phyloP scores from a whole-genome alignment of 345 rosid genomes.

The Acer yangbiense region DNA sequence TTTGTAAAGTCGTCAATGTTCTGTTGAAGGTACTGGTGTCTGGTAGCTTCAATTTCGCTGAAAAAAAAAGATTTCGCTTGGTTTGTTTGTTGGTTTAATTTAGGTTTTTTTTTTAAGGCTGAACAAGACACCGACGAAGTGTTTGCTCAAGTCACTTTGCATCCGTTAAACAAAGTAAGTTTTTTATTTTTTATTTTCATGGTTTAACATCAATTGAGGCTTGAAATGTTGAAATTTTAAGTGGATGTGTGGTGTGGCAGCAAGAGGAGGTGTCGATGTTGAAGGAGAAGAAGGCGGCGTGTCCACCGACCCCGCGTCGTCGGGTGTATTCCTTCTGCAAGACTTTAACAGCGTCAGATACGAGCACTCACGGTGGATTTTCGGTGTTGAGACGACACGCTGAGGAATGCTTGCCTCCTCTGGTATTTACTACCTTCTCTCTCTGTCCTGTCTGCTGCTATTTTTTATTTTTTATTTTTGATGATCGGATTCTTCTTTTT shows the following conservation, averaged over 20 bases:
- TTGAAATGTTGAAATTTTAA: not conserved
- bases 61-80: not conserved
- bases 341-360: conserved; percentile 65
- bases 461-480: not conserved
- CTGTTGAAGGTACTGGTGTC: conserved; percentile 34
- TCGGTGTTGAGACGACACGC: conserved; percentile 67
- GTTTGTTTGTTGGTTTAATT: not conserved
- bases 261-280: conserved; percentile 37
- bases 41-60: not conserved
- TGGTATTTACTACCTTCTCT: conserved; percentile 35
- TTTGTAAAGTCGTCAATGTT: conserved; percentile 52
- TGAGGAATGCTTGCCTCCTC: conserved; percentile 62
- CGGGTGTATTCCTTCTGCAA: conserved; percentile 54
- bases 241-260: conserved; percentile 25
- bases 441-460: not conserved
- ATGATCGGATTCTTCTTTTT: not conserved
- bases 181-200: not conserved
- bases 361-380: conserved; percentile 74
- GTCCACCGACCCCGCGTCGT: conserved; percentile 31
- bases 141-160: conserved; percentile 54
- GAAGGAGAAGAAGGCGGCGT: conserved; percentile 33
- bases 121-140: conserved; percentile 64
- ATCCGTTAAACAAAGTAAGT: conserved; percentile 40
- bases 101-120: conserved; percentile 33
- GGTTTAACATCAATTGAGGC: not conserved